A percentile compares a stretch with the other conserved stretches of the same genome.
These are phyloP conservation scores for Lactarius pseudohatsudake DNA, from an alignment of 768 basidiomycete species.

Conservation along the genomic window DNA sequence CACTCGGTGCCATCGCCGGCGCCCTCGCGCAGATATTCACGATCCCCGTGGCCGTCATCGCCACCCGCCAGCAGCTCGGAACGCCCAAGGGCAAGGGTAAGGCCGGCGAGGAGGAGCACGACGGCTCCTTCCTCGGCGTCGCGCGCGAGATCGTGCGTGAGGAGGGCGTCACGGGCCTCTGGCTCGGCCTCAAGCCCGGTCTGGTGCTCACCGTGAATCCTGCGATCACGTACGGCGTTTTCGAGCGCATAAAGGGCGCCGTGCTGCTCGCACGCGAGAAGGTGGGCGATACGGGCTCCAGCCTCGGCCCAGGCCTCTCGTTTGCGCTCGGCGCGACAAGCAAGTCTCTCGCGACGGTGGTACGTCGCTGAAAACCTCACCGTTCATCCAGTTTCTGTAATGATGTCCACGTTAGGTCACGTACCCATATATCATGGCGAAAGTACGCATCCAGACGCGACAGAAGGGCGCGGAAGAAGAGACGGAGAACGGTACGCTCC, in stretches of 20 bases:
- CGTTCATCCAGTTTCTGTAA: neutral
- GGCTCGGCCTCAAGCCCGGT: constrained; percentile 91
- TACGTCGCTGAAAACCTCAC: constrained; percentile 42
- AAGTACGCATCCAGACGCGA: constrained; percentile 92
- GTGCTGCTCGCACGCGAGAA: constrained; percentile 56
- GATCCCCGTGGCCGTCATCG: constrained; percentile 96
- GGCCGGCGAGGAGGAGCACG: constrained; percentile 37
- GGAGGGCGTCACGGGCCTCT: constrained; percentile 84
- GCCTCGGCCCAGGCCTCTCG: constrained; percentile 73
- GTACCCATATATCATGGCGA: constrained; percentile 95
- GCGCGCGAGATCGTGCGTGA: constrained; percentile 85
- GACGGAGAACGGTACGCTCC: constrained; percentile 40
- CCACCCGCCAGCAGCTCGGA: constrained; percentile 94
- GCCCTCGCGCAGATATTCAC: constrained; percentile 97
- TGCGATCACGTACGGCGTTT: constrained; percentile 94
- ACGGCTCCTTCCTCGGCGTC: constrained; percentile 77
- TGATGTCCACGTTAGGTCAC: constrained; percentile 59
- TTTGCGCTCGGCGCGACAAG: constrained; percentile 90
- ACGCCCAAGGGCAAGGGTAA: constrained; percentile 34
- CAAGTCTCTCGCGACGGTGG: constrained; percentile 94
- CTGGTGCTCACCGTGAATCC: constrained; percentile 97
- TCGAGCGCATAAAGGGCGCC: constrained; percentile 84
- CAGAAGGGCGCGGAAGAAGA: constrained; percentile 56
- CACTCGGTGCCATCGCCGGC: constrained; percentile 89
- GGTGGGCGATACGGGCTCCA: constrained; percentile 43